Conservation (phyloP, 768 basidiomycete genomes). For the Lentinula sp. region DNA sequence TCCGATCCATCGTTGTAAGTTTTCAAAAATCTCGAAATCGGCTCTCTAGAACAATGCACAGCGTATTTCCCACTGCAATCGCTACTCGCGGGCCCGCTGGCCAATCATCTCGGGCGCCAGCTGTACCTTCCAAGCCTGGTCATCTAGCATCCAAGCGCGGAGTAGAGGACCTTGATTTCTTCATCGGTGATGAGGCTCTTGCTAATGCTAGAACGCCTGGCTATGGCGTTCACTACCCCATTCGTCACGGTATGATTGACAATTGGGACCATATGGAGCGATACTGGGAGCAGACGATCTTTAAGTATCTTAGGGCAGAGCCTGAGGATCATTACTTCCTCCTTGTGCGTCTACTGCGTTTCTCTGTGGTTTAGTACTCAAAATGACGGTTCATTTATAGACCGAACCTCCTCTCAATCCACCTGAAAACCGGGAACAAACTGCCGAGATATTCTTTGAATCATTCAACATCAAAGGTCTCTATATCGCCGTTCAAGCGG, state of each 20-base stretch:
- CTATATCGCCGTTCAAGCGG: slow-evolving; percentile 98
- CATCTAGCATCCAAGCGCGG: slow-evolving; percentile 95
- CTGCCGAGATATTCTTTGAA: slow-evolving; percentile 99
- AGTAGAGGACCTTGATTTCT: slow-evolving; percentile 98
- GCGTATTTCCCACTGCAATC: slow-evolving; percentile 98
- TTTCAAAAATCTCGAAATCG: background rate
- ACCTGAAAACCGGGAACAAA: slow-evolving; percentile 98
- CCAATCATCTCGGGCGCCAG: slow-evolving; percentile 62
- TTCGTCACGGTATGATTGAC: slow-evolving; percentile 95
- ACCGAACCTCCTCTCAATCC: slow-evolving; percentile 99
- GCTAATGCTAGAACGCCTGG: slow-evolving; percentile 93
- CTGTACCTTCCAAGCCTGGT: slow-evolving; percentile 79
- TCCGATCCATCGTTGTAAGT: slow-evolving; percentile 96
- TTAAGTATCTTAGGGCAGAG: slow-evolving; percentile 97
- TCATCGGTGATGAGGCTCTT: slow-evolving; percentile 97
- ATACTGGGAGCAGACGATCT: slow-evolving; percentile 99
- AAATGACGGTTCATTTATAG: slow-evolving; percentile 31
- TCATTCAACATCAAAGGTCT: slow-evolving; percentile 99
- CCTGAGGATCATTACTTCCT: slow-evolving; percentile 99
- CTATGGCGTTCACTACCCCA: slow-evolving; percentile 94
- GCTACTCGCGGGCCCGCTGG: slow-evolving; percentile 76
- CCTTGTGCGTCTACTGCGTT: slow-evolving; percentile 54
- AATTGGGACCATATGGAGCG: slow-evolving; percentile 99
- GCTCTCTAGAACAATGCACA: slow-evolving; percentile 19
- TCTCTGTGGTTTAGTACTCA: background rate